Evolutionary conservation across 1,284 basidiomycete genomes (phyloP), one percentile per base, ranked within the genome.

Genomic region (Schizophyllum amplum): DNA sequence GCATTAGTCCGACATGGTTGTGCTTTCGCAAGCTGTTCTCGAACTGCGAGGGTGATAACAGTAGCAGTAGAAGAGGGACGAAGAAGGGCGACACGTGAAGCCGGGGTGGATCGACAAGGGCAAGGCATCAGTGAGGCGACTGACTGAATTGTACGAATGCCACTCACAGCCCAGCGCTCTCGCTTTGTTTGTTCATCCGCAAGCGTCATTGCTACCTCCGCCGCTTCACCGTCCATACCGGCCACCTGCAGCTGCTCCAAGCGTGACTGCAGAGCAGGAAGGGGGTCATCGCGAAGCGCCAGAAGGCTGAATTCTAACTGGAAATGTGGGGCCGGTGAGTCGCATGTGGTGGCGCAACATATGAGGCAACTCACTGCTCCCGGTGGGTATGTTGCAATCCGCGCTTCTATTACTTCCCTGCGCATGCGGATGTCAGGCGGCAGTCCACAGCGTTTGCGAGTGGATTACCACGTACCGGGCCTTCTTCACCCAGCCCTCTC

Each of bases 261-360:
- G 59, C 86, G 81, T 23, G 74, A 68, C 66, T 85, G 78, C 24
- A 94, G 75, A 5, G 71, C 66, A 20, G 89, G 87, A 20, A 94
- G 66, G 20, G 90, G 87, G 66, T 92, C 90, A 55, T 89, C 84
- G 58, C 87, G 84, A 47, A 97, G 75, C 5, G 91, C 91, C 52
- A 95, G 82, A 46, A 97, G 81, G 71, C 90, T 94, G 77, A 97
- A 97, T 70, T 94, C 90, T 60, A 96, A 76, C 90, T 94, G 59
- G 15, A 58, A 49, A 51, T 23, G 57, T 51, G 25, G 47, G 55
- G 21, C 21, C 52, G 52, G 11, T 54, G 51, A 61, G 60, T 58
- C 62, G 52, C 57, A 47, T 53, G 47, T 17, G 33, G 33, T 17
- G 33, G 33, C 33, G 33, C 33, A 13, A 42, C 17, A 42, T 17